Percentiles rank a stretch among this genome's conserved stretches.
These are phyloP conservation scores for Lactarius sp. DNA, from an alignment of 768 basidiomycete genomes.

Conservation along the genomic window DNA sequence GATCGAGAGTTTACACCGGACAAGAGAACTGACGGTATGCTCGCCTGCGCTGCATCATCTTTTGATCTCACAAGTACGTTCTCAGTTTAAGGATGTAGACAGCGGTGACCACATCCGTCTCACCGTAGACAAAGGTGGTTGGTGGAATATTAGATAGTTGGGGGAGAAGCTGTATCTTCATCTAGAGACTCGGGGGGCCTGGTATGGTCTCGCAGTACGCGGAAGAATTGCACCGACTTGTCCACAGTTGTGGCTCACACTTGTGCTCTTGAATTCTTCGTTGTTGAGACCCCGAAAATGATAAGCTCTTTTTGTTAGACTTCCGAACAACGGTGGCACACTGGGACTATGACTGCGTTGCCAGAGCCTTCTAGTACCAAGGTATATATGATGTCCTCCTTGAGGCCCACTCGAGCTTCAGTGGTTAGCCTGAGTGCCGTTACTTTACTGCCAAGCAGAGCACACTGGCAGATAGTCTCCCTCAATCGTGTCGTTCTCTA, in stretches of 20 bases:
- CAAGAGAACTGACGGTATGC: constrained; percentile 64
- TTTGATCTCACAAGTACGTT: constrained; percentile 10
- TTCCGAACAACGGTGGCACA: background rate
- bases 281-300: background rate
- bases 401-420: no score
- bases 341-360: no score
- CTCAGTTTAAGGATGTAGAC: constrained; percentile 42
- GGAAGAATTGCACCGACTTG: no score
- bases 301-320: background rate
- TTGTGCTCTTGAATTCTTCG: no score
- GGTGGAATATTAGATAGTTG: constrained; percentile 27
- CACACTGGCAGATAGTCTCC: no score
- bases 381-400: no score
- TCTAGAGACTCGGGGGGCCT: background rate
- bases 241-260: background rate
- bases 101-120: constrained; percentile 42
- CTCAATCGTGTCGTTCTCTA: no score
- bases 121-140: constrained; percentile 54
- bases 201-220: no score
- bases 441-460: no score
- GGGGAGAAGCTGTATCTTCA: background rate
- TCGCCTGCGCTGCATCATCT: background rate
- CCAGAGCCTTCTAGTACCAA: no score
- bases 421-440: no score
- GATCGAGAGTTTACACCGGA: constrained; percentile 81